Evolutionary conservation across 176 grass and related monocot genomes (phyloP).

Genomic region (Oryza glumipatula): DNA sequence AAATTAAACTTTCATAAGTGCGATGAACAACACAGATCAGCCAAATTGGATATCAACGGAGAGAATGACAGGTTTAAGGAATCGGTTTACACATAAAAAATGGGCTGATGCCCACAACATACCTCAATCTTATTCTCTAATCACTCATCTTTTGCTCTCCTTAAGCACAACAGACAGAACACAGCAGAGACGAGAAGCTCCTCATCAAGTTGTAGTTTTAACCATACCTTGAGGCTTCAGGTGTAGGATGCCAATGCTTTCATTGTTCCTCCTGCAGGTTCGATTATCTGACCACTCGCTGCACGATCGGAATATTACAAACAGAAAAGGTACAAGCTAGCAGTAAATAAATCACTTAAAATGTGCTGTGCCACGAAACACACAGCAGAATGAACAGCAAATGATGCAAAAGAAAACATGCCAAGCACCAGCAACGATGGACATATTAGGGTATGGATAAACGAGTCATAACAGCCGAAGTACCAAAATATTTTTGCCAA

Average conservation of each 20-base stretch:
- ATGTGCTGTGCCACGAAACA: background rate
- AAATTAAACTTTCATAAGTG: too few species aligned
- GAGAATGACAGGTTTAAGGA: too few species aligned
- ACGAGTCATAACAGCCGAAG: conserved; percentile 29
- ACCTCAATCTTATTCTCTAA: background rate
- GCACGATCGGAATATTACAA: background rate
- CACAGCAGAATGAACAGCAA: background rate
- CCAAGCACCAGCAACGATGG: background rate
- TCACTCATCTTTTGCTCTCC: too few species aligned
- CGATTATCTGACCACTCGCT: background rate
- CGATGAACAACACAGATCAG: too few species aligned
- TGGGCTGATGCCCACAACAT: background rate
- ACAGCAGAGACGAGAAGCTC: too few species aligned
- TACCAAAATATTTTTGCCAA: conserved; percentile 39
- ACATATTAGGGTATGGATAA: conserved; percentile 16
- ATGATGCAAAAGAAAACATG: background rate
- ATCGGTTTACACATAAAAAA: too few species aligned
- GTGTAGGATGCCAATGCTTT: background rate
- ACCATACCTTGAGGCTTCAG: too few species aligned
- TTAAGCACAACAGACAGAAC: too few species aligned
- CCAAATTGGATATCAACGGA: too few species aligned
- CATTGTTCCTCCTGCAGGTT: background rate
- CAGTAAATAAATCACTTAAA: background rate
- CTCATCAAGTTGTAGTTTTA: too few species aligned
- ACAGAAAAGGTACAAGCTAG: background rate